Base-by-base conservation (phyloP, 306 rosid species). In the Lathyrus oleraceus region DNA sequence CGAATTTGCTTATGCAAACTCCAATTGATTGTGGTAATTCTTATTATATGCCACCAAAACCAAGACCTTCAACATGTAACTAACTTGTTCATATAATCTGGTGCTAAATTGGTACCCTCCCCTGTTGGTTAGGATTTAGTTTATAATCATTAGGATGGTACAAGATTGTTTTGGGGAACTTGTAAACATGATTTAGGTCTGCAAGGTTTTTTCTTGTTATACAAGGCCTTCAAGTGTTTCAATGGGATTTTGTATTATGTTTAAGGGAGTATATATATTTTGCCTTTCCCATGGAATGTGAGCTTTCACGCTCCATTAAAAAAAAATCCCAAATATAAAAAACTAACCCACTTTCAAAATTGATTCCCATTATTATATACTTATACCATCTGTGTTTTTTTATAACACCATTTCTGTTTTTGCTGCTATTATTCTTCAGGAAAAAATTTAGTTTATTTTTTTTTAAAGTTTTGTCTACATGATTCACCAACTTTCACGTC, bases 1-100 rank as follows among this genome's bases (percentile, higher is more conserved):
- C 91, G 95, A 94, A 94, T 79, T 90, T 95, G 1, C 84, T 91
- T 74, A 45, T 87, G 97, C 99, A 87, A 52, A 84, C 92, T 15
- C 89, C 91, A 38, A 84, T 94, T 45, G 96, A 94, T 78, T 88
- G 79, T 57, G 85, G 97, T 63, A 88, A 83, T 79, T 86, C 99
- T 4, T 86, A 82, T 81, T 91, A 83, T 61, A 73, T 85, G 77
- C 96, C 97, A 14, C 94, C 96, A 32, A 90, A 88, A 69, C 88
- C 89, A 42, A 47, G 88, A 61, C 86, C 88, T 57, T 69, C 91
- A 25, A 75, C 89, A 23, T 90, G 78, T 83, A 87, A 85, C 82
- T 90, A 91, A 88, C 67, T 60, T 65, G 67, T 30, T 60, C 21
- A 10, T 67, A 43, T 16, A 36, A 60, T 27, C 20, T 70, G 76